Evolutionary conservation across 2,329 filamentous ascomycete genomes (phyloP).

Genomic region (Claviceps sorghi): DNA sequence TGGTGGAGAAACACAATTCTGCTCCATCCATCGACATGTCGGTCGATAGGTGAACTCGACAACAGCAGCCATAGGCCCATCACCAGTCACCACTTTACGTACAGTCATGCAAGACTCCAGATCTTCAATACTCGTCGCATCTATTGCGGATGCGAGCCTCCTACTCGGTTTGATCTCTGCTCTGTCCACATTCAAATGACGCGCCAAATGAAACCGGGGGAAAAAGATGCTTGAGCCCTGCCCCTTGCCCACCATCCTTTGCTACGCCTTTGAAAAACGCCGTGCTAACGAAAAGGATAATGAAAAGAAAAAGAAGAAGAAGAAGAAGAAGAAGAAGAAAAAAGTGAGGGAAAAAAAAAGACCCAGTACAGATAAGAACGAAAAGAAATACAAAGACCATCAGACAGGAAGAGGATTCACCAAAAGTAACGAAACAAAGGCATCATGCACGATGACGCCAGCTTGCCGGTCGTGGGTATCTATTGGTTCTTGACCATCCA

Average conservation of each 20-base stretch:
- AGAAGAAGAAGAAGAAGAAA: neutral
- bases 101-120: neutral
- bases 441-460: neutral
- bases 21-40: neutral
- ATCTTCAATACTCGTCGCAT: neutral
- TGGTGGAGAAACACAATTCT: neutral
- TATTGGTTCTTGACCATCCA: neutral
- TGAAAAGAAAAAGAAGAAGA: neutral
- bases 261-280: slow-evolving; percentile 4
- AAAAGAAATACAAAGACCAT: neutral
- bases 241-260: slow-evolving; percentile 2
- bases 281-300: slow-evolving; percentile 1
- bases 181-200: neutral
- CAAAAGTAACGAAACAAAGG: neutral
- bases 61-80: neutral
- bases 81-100: neutral
- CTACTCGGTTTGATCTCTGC: neutral
- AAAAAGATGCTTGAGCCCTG: neutral
- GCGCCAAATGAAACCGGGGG: neutral
- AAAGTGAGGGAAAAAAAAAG: neutral
- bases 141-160: neutral
- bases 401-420: neutral
- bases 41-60: neutral
- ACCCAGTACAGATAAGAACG: neutral
- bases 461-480: neutral